Conservation (phyloP, 352 stramenopile species). For the Globisporangium paddicum region DNA sequence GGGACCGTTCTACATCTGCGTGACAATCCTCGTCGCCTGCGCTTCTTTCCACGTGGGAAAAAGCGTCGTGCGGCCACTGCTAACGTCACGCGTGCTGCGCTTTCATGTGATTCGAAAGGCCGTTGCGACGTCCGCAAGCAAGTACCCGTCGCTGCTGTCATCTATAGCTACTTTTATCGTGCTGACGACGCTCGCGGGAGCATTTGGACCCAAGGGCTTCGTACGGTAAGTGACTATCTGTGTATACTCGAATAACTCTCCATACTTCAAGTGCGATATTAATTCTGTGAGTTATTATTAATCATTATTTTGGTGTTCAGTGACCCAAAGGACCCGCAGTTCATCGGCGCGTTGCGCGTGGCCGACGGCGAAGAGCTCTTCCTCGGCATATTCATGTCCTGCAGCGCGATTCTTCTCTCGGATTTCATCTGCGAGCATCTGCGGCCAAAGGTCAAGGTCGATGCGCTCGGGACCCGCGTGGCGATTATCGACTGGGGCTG, state of each 20-base stretch:
- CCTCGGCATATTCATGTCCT: slow-evolving; percentile 73
- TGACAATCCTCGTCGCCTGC: slow-evolving; percentile 46
- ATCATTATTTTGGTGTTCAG: slow-evolving; percentile 13
- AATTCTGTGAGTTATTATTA: neutral
- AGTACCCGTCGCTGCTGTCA: slow-evolving; percentile 29
- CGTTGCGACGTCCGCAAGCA: slow-evolving; percentile 12
- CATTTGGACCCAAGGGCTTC: slow-evolving; percentile 53
- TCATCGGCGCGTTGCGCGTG: slow-evolving; percentile 54
- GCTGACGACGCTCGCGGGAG: slow-evolving; percentile 33
- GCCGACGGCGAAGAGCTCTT: slow-evolving; percentile 62
- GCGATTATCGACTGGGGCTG: slow-evolving; percentile 51
- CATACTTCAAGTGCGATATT: neutral
- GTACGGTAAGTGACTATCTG: slow-evolving; percentile 32
- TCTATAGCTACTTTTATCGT: slow-evolving; percentile 31
- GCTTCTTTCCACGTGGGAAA: slow-evolving; percentile 53
- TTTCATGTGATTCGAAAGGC: slow-evolving; percentile 9
- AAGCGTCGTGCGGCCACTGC: slow-evolving; percentile 14
- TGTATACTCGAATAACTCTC: neutral
- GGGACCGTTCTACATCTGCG: slow-evolving; percentile 60
- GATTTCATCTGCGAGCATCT: slow-evolving; percentile 36
- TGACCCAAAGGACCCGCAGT: slow-evolving; percentile 78
- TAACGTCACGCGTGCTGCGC: slow-evolving; percentile 12
- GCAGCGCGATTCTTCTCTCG: slow-evolving; percentile 48
- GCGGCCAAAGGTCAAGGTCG: neutral
- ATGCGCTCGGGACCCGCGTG: neutral